Evolutionary conservation across 106 monocot genomes (phyloP).

Genomic region (Allium fistulosum): DNA sequence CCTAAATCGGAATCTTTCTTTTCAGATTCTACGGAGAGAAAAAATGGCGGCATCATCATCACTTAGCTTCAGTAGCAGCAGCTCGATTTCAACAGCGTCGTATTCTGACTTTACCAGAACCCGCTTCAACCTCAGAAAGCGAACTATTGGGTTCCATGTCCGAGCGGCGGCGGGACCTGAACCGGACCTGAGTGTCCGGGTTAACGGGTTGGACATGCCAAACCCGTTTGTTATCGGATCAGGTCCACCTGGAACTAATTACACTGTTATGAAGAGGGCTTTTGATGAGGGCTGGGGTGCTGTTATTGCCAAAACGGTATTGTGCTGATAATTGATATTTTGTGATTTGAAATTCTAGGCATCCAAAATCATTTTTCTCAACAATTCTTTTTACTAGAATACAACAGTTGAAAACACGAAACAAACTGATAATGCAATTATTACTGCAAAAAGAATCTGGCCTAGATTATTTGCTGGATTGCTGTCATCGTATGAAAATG

Average conservation of each 20-base stretch:
- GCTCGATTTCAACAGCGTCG: not conserved
- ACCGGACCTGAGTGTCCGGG: constrained; percentile 79
- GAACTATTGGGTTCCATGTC: not conserved
- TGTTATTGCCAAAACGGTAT: constrained; percentile 94
- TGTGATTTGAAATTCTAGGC: too few relatives aligned
- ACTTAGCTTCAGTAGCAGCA: not conserved
- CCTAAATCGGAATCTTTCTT: too few relatives aligned
- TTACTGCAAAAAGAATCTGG: too few relatives aligned
- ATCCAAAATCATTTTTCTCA: too few relatives aligned
- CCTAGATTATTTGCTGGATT: too few relatives aligned
- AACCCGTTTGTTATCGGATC: constrained; percentile 99
- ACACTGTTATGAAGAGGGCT: constrained; percentile 96
- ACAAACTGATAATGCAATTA: too few relatives aligned
- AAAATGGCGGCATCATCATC: constrained; percentile 11
- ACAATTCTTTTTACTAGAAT: too few relatives aligned
- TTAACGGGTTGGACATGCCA: constrained; percentile 90
- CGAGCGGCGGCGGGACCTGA: constrained; percentile 18
- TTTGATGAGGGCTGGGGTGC: constrained; percentile 99
- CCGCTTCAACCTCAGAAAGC: constrained; percentile 8
- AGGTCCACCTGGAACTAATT: constrained; percentile 94
- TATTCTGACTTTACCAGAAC: not conserved
- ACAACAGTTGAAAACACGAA: too few relatives aligned
- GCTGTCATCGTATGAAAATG: too few relatives aligned
- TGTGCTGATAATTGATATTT: too few relatives aligned
- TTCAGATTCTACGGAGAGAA: not conserved